Conservation (phyloP, 2,329 filamentous ascomycete species). For the Sarocladiaceae sp. region DNA sequence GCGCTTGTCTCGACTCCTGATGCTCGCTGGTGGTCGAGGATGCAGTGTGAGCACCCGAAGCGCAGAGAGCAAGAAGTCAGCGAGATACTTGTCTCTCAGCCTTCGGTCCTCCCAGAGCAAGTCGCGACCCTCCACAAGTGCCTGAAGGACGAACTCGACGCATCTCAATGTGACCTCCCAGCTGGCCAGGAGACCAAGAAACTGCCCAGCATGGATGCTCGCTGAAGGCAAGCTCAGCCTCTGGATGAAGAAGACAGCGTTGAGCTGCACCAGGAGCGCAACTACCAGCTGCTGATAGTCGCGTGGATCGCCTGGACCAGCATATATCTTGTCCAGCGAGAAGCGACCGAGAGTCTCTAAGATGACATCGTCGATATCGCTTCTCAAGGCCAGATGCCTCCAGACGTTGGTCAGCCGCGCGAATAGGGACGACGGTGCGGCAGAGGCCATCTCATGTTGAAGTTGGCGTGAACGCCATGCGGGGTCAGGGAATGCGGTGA, state of each 20-base stretch:
- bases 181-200: conserved; percentile 31
- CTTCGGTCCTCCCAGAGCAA: conserved; percentile 22
- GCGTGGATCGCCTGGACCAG: conserved; percentile 21
- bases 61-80: conserved; percentile 29
- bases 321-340: conserved; percentile 34
- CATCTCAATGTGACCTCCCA: conserved; percentile 33
- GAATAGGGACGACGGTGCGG: conserved; percentile 29
- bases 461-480: conserved; percentile 5
- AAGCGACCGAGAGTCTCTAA: conserved; percentile 35
- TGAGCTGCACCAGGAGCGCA: conserved; percentile 29
- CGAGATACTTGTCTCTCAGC: conserved; percentile 30
- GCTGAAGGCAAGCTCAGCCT: conserved; percentile 30
- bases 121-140: conserved; percentile 29
- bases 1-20: conserved; percentile 25
- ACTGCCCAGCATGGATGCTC: conserved; percentile 25
- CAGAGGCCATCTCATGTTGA: conserved; percentile 16
- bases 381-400: conserved; percentile 29
- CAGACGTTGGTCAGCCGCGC: conserved; percentile 27
- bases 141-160: conserved; percentile 31
- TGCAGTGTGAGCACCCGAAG: conserved; percentile 32
- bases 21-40: conserved; percentile 25
- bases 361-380: conserved; percentile 34
- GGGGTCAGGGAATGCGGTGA: background rate
- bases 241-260: conserved; percentile 32
- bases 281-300: conserved; percentile 30